phyloP scores from a whole-genome alignment of 2,329 filamentous ascomycete genomes.

The Grosmannia huntii region DNA sequence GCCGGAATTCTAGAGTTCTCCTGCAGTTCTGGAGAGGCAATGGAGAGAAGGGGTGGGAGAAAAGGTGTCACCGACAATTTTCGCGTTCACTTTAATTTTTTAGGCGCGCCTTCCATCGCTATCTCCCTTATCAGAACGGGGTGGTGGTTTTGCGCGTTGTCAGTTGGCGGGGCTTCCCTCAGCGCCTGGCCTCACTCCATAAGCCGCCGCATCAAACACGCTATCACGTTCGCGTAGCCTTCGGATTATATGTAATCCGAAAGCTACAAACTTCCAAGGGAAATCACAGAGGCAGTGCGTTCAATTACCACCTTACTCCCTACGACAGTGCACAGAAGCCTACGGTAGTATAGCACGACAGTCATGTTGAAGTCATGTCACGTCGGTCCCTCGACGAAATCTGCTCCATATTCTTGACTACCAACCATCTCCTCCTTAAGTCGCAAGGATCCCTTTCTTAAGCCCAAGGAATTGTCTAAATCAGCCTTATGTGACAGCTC shows the following conservation, averaged over 20 bases:
- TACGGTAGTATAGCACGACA: too few species aligned
- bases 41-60: not conserved
- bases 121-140: not conserved
- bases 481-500: too few species aligned
- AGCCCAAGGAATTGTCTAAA: too few species aligned
- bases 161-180: not conserved
- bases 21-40: not conserved
- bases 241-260: not conserved
- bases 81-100: not conserved
- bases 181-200: not conserved
- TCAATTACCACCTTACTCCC: too few species aligned
- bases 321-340: too few species aligned
- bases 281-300: too few species aligned
- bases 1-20: not conserved
- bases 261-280: too few species aligned
- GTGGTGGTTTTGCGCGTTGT: not conserved
- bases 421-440: too few species aligned
- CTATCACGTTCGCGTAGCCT: constrained; percentile 11
- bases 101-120: not conserved
- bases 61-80: not conserved
- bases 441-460: too few species aligned
- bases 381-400: too few species aligned
- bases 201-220: constrained; percentile 7
- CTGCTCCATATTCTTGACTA: too few species aligned
- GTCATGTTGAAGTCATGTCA: too few species aligned